These are phyloP conservation scores for Pichia manshurica DNA, from an alignment of 805 yeast species.

Conservation along the genomic window DNA sequence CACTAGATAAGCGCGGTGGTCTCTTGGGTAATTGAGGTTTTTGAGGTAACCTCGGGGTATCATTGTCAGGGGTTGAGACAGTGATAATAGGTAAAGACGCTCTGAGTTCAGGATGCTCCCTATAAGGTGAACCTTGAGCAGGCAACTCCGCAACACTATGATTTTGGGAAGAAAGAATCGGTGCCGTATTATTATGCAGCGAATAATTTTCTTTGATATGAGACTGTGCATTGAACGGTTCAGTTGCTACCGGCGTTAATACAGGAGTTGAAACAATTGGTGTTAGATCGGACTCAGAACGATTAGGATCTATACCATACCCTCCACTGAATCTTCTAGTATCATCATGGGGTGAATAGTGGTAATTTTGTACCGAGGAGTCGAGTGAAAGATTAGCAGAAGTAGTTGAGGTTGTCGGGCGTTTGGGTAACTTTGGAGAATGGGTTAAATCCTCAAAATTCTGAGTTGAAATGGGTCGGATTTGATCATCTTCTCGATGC, in stretches of 20 bases:
- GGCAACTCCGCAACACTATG: not conserved
- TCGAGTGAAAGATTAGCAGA: not conserved
- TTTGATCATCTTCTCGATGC: not conserved
- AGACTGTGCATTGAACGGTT: too few species aligned
- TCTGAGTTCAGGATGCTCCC: not conserved
- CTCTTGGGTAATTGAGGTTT: conserved; percentile 8
- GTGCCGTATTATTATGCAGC: not conserved
- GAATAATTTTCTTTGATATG: too few species aligned
- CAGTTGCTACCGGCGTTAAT: too few species aligned
- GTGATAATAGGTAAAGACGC: conserved; percentile 4
- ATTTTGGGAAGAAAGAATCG: not conserved
- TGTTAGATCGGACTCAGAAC: too few species aligned
- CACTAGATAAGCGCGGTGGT: conserved; percentile 5
- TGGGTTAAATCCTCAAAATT: not conserved
- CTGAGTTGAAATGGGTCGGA: not conserved
- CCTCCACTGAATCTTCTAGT: too few species aligned
- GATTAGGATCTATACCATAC: too few species aligned
- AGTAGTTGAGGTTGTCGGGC: not conserved
- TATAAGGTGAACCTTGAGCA: not conserved
- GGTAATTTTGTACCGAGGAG: not conserved
- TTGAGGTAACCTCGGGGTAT: conserved; percentile 1
- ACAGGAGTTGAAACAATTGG: too few species aligned
- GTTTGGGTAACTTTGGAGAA: not conserved
- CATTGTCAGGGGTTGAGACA: not conserved
- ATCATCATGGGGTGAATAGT: not conserved